A percentile compares a stretch with the other conserved stretches of the same genome.
These are phyloP conservation scores for Tricharina praecox DNA, from an alignment of 495 filamentous ascomycete species.

Conservation along the genomic window DNA sequence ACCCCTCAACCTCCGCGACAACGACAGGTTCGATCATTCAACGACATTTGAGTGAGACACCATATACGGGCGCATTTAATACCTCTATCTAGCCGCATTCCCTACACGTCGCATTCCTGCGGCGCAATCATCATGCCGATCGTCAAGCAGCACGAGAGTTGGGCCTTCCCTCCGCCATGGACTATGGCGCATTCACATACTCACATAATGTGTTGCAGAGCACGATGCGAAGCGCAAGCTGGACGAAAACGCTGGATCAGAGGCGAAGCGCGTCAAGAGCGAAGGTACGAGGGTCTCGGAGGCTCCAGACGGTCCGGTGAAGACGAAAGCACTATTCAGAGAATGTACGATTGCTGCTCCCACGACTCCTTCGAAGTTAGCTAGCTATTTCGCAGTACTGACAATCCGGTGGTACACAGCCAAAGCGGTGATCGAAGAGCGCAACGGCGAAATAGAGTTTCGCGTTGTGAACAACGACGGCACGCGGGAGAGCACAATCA, in stretches of 20 bases:
- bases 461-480: slow-evolving; percentile 96
- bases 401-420: slow-evolving; percentile 7
- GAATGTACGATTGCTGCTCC: slow-evolving; percentile 16
- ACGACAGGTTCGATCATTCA: too few species aligned
- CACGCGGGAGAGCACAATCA: slow-evolving; percentile 71
- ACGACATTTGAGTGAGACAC: too few species aligned
- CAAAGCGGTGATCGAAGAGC: slow-evolving; percentile 74
- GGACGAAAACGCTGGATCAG: slow-evolving; percentile 17
- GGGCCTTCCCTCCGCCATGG: too few species aligned
- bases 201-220: too few species aligned
- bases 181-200: too few species aligned
- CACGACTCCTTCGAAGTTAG: neutral
- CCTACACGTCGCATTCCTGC: too few species aligned
- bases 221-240: slow-evolving; percentile 26
- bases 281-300: too few species aligned
- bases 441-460: slow-evolving; percentile 90
- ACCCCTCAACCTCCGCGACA: too few species aligned
- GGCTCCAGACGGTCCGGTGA: slow-evolving; percentile 21
- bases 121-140: slow-evolving; percentile 16
- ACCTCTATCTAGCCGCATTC: too few species aligned
- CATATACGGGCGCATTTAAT: too few species aligned
- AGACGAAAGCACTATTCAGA: slow-evolving; percentile 22
- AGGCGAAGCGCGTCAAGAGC: slow-evolving; percentile 22
- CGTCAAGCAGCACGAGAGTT: slow-evolving; percentile 37
- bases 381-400: too few species aligned